A percentile compares a stretch with the other conserved stretches of the same genome.
phyloP scores from a whole-genome alignment of 148 eudicot genomes.

The Rhododendron molle region DNA sequence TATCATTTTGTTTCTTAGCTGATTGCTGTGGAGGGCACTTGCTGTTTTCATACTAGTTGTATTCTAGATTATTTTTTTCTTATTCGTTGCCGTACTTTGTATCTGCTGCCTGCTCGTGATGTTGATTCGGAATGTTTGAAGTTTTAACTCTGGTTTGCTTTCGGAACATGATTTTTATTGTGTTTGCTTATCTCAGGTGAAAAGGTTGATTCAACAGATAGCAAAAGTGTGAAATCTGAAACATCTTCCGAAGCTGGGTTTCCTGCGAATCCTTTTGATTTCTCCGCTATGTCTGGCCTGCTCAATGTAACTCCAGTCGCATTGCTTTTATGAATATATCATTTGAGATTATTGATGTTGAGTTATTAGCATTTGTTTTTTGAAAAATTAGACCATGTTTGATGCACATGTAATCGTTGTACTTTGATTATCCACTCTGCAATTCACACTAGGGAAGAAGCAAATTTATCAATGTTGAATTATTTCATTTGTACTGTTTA shows the following conservation, averaged over 20 bases:
- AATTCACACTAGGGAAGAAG: not conserved
- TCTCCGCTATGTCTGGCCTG: conserved; percentile 87
- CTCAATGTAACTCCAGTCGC: conserved; percentile 48
- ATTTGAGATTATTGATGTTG: not conserved
- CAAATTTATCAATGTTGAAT: not conserved
- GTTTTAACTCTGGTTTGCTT: not conserved
- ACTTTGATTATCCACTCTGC: not conserved
- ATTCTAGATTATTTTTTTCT: not conserved
- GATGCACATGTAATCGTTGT: not conserved
- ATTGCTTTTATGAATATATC: not conserved
- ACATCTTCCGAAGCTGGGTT: conserved; percentile 51
- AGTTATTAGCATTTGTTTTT: not conserved
- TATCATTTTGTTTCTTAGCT: not conserved
- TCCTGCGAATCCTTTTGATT: conserved; percentile 77
- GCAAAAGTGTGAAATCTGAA: conserved; percentile 33
- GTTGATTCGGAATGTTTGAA: not conserved
- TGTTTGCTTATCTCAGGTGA: conserved; percentile 20
- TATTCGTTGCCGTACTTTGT: not conserved
- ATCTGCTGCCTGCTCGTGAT: not conserved
- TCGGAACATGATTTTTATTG: not conserved
- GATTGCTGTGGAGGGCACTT: not conserved
- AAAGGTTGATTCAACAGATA: conserved; percentile 31
- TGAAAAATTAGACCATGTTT: not conserved
- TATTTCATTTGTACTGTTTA: not conserved
- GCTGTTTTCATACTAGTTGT: not conserved